A percentile compares a stretch with the other conserved stretches of the same genome.
These are phyloP conservation scores for Ploettnerulaceae sp. DNA, from an alignment of 2,329 filamentous ascomycete genomes.

Conservation along the genomic window DNA sequence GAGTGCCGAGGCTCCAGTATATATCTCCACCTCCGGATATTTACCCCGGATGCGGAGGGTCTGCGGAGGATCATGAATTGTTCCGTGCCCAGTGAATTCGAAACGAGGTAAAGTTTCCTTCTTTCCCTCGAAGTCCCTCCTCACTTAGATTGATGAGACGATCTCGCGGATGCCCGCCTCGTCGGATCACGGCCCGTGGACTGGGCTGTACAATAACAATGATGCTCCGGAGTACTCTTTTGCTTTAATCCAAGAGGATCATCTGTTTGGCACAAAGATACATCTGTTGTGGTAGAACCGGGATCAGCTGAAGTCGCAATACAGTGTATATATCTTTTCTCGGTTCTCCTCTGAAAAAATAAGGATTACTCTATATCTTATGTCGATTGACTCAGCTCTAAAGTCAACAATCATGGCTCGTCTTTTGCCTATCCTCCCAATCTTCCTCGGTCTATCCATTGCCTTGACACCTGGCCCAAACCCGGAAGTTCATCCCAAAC, in stretches of 20 bases:
- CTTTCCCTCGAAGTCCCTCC: background rate
- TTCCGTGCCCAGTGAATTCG: background rate
- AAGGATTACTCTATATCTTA: background rate
- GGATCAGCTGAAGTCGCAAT: too few relatives aligned
- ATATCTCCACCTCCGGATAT: too few relatives aligned
- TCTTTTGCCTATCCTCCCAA: background rate
- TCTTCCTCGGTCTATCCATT: slow-evolving; percentile 21
- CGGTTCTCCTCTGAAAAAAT: background rate
- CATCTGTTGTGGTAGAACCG: too few relatives aligned
- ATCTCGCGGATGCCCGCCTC: too few relatives aligned
- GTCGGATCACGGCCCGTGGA: too few relatives aligned
- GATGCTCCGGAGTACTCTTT: too few relatives aligned
- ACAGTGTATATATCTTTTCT: too few relatives aligned
- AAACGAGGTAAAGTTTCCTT: background rate
- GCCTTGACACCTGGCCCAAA: slow-evolving; percentile 39
- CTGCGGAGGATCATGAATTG: slow-evolving; percentile 1
- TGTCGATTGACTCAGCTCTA: background rate
- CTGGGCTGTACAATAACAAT: too few relatives aligned
- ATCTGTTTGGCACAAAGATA: too few relatives aligned
- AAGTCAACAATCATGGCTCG: background rate
- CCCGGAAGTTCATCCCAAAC: slow-evolving; percentile 46
- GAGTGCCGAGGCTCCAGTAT: too few relatives aligned
- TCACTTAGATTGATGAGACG: background rate
- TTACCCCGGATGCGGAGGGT: too few relatives aligned
- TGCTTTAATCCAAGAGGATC: too few relatives aligned